Percentiles rank a stretch among this genome's conserved stretches.
phyloP scores from a whole-genome alignment of 768 basidiomycete genomes.

The Pisolithus marmoratus region DNA sequence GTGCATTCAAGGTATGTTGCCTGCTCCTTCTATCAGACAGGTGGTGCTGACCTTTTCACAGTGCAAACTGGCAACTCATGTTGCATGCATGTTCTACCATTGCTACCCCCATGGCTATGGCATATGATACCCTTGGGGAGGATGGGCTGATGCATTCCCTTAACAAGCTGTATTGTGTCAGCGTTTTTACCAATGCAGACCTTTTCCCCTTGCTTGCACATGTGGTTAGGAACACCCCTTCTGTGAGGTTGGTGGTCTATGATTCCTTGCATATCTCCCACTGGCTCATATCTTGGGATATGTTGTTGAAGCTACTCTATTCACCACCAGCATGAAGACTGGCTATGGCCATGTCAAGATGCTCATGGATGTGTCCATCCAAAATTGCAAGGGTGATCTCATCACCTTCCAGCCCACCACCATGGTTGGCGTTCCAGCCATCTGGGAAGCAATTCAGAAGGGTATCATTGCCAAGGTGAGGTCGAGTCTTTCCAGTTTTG shows the following conservation, averaged over 20 bases:
- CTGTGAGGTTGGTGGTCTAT: slow-evolving; percentile 77
- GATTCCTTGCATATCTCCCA: slow-evolving; percentile 90
- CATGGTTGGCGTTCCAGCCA: slow-evolving; percentile 92
- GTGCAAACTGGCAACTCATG: slow-evolving; percentile 83
- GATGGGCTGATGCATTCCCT: slow-evolving; percentile 85
- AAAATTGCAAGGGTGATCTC: slow-evolving; percentile 86
- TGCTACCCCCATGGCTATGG: slow-evolving; percentile 81
- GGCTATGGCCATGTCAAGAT: slow-evolving; percentile 96
- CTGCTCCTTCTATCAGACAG: neutral
- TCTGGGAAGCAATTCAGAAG: slow-evolving; percentile 97
- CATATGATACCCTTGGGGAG: slow-evolving; percentile 94
- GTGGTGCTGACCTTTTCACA: slow-evolving; percentile 21
- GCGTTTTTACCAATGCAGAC: slow-evolving; percentile 89
- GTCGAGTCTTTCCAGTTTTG: no score
- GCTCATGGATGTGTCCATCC: slow-evolving; percentile 88
- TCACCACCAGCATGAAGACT: slow-evolving; percentile 71
- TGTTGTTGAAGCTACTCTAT: slow-evolving; percentile 77
- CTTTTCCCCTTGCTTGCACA: slow-evolving; percentile 74
- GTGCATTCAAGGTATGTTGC: slow-evolving; percentile 69
- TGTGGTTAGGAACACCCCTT: slow-evolving; percentile 66
- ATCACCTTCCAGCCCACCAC: slow-evolving; percentile 77
- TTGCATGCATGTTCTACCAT: slow-evolving; percentile 77
- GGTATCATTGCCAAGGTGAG: slow-evolving; percentile 83
- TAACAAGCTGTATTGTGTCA: slow-evolving; percentile 77
- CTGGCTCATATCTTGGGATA: slow-evolving; percentile 96